These are phyloP conservation scores for Mycosphaerella arachidis DNA, from an alignment of 2,329 filamentous ascomycete genomes.

Conservation along the genomic window DNA sequence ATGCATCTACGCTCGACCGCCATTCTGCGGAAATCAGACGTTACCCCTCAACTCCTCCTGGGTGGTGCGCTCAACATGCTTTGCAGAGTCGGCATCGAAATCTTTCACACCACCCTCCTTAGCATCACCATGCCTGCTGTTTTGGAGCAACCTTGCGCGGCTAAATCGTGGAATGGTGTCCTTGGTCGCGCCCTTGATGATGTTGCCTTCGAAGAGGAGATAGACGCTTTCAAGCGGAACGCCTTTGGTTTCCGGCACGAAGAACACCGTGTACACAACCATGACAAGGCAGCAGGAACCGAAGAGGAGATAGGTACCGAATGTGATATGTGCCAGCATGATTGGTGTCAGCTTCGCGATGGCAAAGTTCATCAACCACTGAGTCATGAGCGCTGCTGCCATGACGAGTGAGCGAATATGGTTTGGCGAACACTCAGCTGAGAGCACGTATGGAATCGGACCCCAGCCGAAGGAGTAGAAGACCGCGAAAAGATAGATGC, in stretches of 20 bases:
- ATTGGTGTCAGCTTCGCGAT: slow-evolving; percentile 35
- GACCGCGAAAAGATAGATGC: slow-evolving; percentile 48
- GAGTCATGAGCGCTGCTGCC: slow-evolving; percentile 43
- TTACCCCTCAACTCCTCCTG: not conserved
- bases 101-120: slow-evolving; percentile 17
- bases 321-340: slow-evolving; percentile 42
- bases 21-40: not conserved
- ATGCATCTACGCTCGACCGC: not conserved
- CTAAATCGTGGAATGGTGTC: slow-evolving; percentile 37
- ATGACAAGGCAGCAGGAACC: slow-evolving; percentile 40
- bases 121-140: slow-evolving; percentile 29
- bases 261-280: slow-evolving; percentile 41
- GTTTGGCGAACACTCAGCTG: slow-evolving; percentile 33
- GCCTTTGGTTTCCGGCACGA: slow-evolving; percentile 42
- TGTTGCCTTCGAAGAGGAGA: slow-evolving; percentile 40
- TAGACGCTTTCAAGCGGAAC: slow-evolving; percentile 42
- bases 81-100: slow-evolving; percentile 6
- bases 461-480: slow-evolving; percentile 47
- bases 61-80: slow-evolving; percentile 3
- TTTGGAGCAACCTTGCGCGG: slow-evolving; percentile 36
- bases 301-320: slow-evolving; percentile 40
- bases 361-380: slow-evolving; percentile 36
- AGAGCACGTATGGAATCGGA: slow-evolving; percentile 43
- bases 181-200: slow-evolving; percentile 37
- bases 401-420: slow-evolving; percentile 40